A percentile compares a stretch with the other conserved stretches of the same genome.
phyloP scores from a whole-genome alignment of 2,329 filamentous ascomycete genomes.

The Aureobasidium sp. region DNA sequence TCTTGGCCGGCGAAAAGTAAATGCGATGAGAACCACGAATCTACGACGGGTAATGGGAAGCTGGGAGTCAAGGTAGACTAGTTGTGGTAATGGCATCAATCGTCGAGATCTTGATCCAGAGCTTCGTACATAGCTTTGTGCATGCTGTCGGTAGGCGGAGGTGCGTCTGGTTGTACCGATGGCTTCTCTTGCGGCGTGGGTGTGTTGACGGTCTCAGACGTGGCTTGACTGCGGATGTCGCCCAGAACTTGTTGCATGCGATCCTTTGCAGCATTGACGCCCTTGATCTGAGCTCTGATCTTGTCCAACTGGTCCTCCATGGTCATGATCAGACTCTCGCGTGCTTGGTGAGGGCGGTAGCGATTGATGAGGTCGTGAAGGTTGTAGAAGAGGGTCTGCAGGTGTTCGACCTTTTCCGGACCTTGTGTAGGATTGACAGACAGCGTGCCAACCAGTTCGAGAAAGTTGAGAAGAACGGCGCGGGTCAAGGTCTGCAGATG shows the following conservation, averaged over 20 bases:
- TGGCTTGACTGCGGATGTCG: slow-evolving; percentile 4
- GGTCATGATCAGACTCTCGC: slow-evolving; percentile 77
- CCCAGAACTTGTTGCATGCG: slow-evolving; percentile 59
- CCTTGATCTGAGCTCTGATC: slow-evolving; percentile 65
- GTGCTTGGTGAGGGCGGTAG: slow-evolving; percentile 85
- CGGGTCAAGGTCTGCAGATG: slow-evolving; percentile 68
- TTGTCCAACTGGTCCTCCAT: slow-evolving; percentile 78
- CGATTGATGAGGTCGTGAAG: slow-evolving; percentile 91
- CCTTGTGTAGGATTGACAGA: slow-evolving; percentile 58
- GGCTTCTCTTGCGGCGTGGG: neutral
- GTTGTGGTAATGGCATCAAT: slow-evolving; percentile 9
- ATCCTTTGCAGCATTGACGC: slow-evolving; percentile 59
- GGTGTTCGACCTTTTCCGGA: slow-evolving; percentile 65
- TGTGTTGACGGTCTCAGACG: neutral
- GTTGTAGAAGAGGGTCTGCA: slow-evolving; percentile 80
- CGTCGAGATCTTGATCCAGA: slow-evolving; percentile 16
- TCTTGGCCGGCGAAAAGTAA: slow-evolving; percentile 18
- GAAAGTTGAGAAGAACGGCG: slow-evolving; percentile 78
- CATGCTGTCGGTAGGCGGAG: neutral
- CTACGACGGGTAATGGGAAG: neutral
- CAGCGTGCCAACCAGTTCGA: slow-evolving; percentile 72
- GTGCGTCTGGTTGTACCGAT: neutral
- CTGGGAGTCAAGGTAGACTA: neutral
- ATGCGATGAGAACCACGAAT: neutral
- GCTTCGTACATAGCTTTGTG: slow-evolving; percentile 19